Base-by-base conservation (phyloP, 164 flowering plant genomes). In the Taxillus chinensis region DNA sequence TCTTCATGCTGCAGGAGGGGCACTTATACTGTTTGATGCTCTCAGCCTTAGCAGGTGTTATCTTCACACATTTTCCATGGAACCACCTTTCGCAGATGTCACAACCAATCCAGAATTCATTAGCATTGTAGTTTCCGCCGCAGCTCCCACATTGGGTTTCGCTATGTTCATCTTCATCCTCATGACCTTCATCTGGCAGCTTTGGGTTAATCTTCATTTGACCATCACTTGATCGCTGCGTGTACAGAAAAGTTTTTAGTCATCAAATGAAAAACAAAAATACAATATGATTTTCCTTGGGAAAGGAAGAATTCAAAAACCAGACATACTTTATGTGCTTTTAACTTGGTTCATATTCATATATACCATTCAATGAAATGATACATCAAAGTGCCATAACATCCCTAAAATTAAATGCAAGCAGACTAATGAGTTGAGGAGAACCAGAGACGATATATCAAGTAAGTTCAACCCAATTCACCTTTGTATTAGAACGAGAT, bases 101-200 rank as follows among this genome's bases (percentile, higher is more conserved):
- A 60, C 97, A 88, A 56, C 90, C 80, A 39, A 88, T 91, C 96
- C 97, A 88, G 57, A 86, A 91, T 70, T 88, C 97, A 64, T 91
- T 88, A 0, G 82, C 83, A 59, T 67, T 88, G 74, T 91, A 91
- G 55, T 78, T 86, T 60, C 91, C 92, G 3, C 87, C 93, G 60
- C 97, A 91, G 76, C 83, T 86, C 39, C 97, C 97, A 60, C 97
- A 91, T 7, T 83, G 86, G 38, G 96, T 89, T 68, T 88, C 96
- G 52, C 87, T 76, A 59, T 91, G 97, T 67, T 88, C 96, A 49
- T 91, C 93, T 41, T 49, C 52, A 49, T 91, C 95, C 67, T 78
- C 90, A 46, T 61, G 82, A 61, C 74, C 74, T 60, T 85, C 89
- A 12, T 84, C 95, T 12, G 74, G 75, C 39, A 72, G 75, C 66